phyloP scores from a whole-genome alignment of 495 filamentous ascomycete species.

The Niebla homalea region DNA sequence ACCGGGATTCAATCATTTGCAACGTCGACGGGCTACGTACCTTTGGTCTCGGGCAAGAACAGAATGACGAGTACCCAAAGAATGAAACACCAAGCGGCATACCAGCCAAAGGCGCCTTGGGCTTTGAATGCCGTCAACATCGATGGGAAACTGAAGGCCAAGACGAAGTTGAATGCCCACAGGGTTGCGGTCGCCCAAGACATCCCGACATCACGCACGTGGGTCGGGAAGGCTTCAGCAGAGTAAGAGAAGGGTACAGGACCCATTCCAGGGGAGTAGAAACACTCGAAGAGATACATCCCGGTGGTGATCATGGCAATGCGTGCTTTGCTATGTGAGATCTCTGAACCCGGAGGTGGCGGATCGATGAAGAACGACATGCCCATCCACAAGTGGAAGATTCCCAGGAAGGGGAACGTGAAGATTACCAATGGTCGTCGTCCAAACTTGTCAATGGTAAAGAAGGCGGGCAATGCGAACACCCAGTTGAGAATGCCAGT shows the following conservation, averaged over 20 bases:
- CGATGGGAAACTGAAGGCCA: slow-evolving; percentile 53
- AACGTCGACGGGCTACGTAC: slow-evolving; percentile 21
- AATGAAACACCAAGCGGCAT: slow-evolving; percentile 29
- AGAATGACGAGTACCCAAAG: slow-evolving; percentile 38
- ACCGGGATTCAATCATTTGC: slow-evolving; percentile 2
- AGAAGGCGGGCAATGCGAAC: slow-evolving; percentile 51
- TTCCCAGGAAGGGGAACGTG: slow-evolving; percentile 60
- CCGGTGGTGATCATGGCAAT: slow-evolving; percentile 51
- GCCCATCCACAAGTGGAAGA: slow-evolving; percentile 63
- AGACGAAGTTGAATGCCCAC: slow-evolving; percentile 55
- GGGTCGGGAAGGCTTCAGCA: slow-evolving; percentile 66
- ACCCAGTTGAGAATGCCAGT: slow-evolving; percentile 52
- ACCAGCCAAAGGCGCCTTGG: slow-evolving; percentile 49
- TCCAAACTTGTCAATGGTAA: slow-evolving; percentile 52
- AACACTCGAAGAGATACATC: slow-evolving; percentile 60
- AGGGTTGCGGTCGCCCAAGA: slow-evolving; percentile 51
- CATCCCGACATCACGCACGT: slow-evolving; percentile 59
- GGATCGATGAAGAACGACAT: slow-evolving; percentile 64
- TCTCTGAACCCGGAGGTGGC: slow-evolving; percentile 21
- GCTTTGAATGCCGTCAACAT: slow-evolving; percentile 38
- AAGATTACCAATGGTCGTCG: slow-evolving; percentile 60
- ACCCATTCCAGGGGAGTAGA: slow-evolving; percentile 63
- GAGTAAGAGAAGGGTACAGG: slow-evolving; percentile 43
- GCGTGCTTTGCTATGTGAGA: slow-evolving; percentile 13
- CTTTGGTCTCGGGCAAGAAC: slow-evolving; percentile 36